Base-by-base conservation (phyloP, 73 alveolate genomes). In the Paramecium pentaurelia region DNA sequence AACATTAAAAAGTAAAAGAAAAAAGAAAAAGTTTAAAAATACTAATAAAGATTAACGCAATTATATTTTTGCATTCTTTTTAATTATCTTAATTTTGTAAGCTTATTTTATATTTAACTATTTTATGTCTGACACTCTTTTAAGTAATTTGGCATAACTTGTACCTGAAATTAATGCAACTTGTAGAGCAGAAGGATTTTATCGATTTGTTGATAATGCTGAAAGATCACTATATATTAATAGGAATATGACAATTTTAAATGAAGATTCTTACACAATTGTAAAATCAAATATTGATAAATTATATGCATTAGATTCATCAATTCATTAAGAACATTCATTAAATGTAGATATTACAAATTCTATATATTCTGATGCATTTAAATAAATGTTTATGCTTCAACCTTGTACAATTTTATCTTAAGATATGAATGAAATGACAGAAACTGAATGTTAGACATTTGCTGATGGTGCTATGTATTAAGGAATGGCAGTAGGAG, bases 401-500 rank as follows among this genome's bases (percentile, higher is more conserved):
- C 51, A 89, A n/a, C 94, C 94, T 5, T 89, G 94, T 40, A 42
- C 86, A 34, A 36, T 89, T 1, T 59, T 89, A 30, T 70, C 91
- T 40, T 20, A 22, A 37, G 59, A 14, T 8, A 30, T 71, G 58
- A 18, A 73, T 42, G 94, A 83, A 73, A 60, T 71, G 44, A 12
- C 71, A 8, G 58, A 70, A 2, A 85, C 47, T 44, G 92, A 30
- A 10, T 89, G 94, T 25, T 30, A 89, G 51, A 27, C 83, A 14
- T 89, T 89, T 89, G 94, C 94, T 38, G 94, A 89, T 18, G 88
- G 88, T 25, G 77, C 94, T 8, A 83, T 89, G 59, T 70, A 60
- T 89, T 47, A 89, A 89, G 94, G 94, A 45, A 89, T 89, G 94
- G 94, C 94, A 14, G 94, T 89, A 11, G 94, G 92, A 71, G 25